Base-by-base conservation (phyloP, 768 basidiomycete genomes). In the Hygrophorus russula region DNA sequence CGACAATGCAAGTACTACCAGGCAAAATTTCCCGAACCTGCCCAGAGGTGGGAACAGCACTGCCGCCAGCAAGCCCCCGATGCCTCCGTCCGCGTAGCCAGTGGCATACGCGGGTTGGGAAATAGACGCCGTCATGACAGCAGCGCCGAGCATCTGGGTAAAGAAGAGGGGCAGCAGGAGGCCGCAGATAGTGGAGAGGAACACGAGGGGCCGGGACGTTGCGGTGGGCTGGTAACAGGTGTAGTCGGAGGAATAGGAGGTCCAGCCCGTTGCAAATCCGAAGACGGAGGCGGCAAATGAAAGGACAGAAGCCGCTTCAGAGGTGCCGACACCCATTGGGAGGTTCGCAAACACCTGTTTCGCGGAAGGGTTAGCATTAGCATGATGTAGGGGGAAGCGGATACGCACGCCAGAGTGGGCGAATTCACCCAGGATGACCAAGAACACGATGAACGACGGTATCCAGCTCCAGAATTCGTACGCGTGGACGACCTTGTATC, bases 91-190 rank as follows among this genome's bases (percentile, higher is more conserved):
- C 5, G 13, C 17, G 11, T 41, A 41, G 27, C 28, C 40, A 1
- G 14, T 5, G 13, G 40, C 40, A 17, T 30, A 41, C 5, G 28
- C 14, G 2, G 40, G 40, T 2, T 24, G 28, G 13, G 24, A n/a
- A 15, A 11, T 13, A 5, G 40, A 30, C 4, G 40, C 40, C 5
- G 40, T 41, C 40, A 41, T 41, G 20, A 41, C 24, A 8, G 40
- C 40, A 10, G 40, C 40, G 27, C 40, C 40, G 10, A 41, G 40
- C 40, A 41, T 41, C 30, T 41, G 40, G 11, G 40, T 41, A 15
- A 41, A 41, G 27, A 32, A 13, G 20, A 41, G 27, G 11, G 27
- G 40, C 5, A 41, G 17, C 6, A 19, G n/a, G n/a, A 41, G 27
- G 11, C 40, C 27, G 15, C 28, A 12, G 30, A 30, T 15, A 2